Evolutionary conservation across 163 green algal genomes (phyloP).

Genomic region (Prototheca wickerhamii): DNA sequence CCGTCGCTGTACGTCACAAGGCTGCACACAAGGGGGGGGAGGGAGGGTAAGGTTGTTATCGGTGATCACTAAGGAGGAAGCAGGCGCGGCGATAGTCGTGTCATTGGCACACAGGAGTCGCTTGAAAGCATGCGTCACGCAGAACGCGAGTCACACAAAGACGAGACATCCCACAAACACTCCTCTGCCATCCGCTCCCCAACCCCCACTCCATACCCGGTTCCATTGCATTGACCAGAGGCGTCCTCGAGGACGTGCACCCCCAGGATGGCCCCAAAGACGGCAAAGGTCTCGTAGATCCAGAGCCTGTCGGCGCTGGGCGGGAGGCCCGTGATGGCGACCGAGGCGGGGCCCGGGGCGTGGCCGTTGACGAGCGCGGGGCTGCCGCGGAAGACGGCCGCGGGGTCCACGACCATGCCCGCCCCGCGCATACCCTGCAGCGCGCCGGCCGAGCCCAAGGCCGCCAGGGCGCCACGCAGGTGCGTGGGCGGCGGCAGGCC

Average conservation of each 20-base stretch:
- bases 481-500: neutral
- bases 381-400: neutral
- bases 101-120: too few species aligned
- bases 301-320: conserved; percentile 35
- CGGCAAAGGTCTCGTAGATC: conserved; percentile 48
- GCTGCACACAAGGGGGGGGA: neutral
- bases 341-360: neutral
- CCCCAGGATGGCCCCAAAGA: conserved; percentile 24
- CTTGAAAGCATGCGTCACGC: too few species aligned
- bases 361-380: neutral
- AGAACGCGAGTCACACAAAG: too few species aligned
- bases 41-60: too few species aligned
- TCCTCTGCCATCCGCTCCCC: too few species aligned
- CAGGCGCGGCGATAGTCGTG: neutral
- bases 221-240: conserved; percentile 11
- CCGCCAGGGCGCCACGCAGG: neutral
- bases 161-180: too few species aligned
- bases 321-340: conserved; percentile 21
- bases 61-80: too few species aligned
- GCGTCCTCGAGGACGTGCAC: conserved; percentile 27
- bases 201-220: too few species aligned
- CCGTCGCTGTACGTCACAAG: conserved; percentile 18
- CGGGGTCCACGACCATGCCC: conserved; percentile 2
- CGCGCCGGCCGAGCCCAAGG: too few species aligned
- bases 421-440: too few species aligned